A percentile compares a stretch with the other conserved stretches of the same genome.
phyloP scores from a whole-genome alignment of 2,329 filamentous ascomycete genomes.

The Endoconidiophora laricicola region DNA sequence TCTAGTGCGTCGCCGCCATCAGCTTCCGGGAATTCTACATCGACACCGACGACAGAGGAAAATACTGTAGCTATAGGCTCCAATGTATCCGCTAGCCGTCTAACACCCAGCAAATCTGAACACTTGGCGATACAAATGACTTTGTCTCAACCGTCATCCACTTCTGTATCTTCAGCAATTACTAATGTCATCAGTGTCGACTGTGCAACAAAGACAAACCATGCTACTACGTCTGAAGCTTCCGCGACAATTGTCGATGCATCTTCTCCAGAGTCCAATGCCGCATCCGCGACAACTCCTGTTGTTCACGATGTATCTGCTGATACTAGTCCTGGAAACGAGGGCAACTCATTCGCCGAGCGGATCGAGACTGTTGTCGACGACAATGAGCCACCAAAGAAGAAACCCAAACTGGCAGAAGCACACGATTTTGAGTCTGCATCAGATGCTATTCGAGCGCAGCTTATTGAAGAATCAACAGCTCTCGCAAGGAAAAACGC shows the following conservation, averaged over 20 bases:
- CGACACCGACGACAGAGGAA: too few relatives aligned
- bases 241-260: conserved; percentile 15
- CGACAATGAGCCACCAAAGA: conserved; percentile 15
- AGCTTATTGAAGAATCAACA: conserved; percentile 8
- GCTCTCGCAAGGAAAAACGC: not conserved
- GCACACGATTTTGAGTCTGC: conserved; percentile 4
- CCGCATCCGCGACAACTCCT: conserved; percentile 58
- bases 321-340: conserved; percentile 58
- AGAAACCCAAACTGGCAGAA: conserved; percentile 2
- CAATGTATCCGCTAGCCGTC: not conserved
- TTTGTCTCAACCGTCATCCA: not conserved
- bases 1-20: too few relatives aligned
- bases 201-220: not conserved
- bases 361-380: not conserved
- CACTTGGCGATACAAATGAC: too few relatives aligned
- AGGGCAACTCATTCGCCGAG: conserved; percentile 19
- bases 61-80: not conserved
- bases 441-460: conserved; percentile 9
- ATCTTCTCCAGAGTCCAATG: conserved; percentile 48
- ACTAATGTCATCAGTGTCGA: not conserved
- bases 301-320: conserved; percentile 50
- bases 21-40: too few relatives aligned
- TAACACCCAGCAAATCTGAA: not conserved
- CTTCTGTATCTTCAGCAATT: not conserved
- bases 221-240: not conserved